Percentiles rank a stretch among this genome's conserved stretches.
These are phyloP conservation scores for Solanum bulbocastanum DNA, from an alignment of 257 asterid species.

Conservation along the genomic window DNA sequence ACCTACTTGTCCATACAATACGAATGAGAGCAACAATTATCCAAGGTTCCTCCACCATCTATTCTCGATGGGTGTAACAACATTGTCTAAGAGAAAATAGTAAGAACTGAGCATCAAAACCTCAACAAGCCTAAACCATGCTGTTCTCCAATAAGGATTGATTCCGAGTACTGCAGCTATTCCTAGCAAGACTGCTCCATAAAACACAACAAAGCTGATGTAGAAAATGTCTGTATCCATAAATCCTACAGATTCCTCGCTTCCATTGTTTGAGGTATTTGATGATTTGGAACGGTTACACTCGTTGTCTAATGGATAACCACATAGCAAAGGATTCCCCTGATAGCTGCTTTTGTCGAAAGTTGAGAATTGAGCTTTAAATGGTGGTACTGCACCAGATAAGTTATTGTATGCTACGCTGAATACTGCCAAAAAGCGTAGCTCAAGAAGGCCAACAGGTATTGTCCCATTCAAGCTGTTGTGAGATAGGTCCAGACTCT, in stretches of 20 bases:
- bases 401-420: constrained; percentile 3
- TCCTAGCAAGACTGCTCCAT: neutral
- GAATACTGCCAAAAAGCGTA: neutral
- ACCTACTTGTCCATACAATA: neutral
- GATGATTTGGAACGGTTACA: neutral
- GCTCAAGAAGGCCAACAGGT: neutral
- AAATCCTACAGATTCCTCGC: neutral
- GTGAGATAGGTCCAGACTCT: neutral
- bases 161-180: neutral
- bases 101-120: neutral
- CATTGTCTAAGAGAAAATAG: neutral
- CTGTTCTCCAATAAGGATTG: neutral
- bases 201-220: neutral
- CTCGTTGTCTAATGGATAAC: neutral
- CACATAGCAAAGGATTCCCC: constrained; percentile 4
- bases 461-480: neutral
- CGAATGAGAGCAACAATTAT: neutral
- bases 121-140: neutral
- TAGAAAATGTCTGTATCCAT: neutral
- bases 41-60: neutral
- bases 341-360: constrained; percentile 1
- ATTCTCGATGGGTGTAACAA: neutral
- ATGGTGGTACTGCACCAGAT: neutral
- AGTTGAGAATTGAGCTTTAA: neutral
- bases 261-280: neutral